These are phyloP conservation scores for Fibroporia radiculosa DNA, from an alignment of 768 basidiomycete species.

Conservation along the genomic window DNA sequence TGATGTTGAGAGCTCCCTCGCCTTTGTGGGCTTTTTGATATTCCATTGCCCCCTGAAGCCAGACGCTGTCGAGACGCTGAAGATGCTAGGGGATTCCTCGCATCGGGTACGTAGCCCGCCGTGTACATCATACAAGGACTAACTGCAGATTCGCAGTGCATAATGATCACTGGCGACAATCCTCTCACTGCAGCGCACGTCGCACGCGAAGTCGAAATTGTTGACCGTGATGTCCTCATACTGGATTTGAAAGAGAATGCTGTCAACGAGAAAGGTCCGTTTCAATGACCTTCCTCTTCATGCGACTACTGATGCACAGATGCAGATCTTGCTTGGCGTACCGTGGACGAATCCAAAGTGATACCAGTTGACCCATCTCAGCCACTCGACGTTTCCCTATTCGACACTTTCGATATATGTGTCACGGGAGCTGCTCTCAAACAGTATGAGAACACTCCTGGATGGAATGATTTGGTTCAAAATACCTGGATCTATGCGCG, in stretches of 20 bases:
- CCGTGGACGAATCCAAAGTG: conserved; percentile 85
- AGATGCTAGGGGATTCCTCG: conserved; percentile 93
- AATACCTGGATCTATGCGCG: conserved; percentile 99
- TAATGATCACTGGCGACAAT: conserved; percentile 99
- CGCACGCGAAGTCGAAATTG: conserved; percentile 92
- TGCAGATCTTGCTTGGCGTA: conserved; percentile 84
- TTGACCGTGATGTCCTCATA: conserved; percentile 91
- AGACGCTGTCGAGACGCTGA: conserved; percentile 85
- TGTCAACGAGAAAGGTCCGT: conserved; percentile 55
- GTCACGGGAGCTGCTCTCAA: conserved; percentile 92
- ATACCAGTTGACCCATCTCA: conserved; percentile 78
- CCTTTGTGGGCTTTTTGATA: conserved; percentile 94
- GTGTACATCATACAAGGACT: neutral
- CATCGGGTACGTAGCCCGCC: conserved; percentile 65
- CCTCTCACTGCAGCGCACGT: conserved; percentile 96
- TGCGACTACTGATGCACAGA: neutral
- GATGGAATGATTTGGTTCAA: conserved; percentile 81
- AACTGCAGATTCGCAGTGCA: conserved; percentile 48
- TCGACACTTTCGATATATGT: conserved; percentile 91
- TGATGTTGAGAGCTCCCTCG: conserved; percentile 67
- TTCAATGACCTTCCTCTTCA: neutral
- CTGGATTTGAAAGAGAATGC: conserved; percentile 85
- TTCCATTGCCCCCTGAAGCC: conserved; percentile 97
- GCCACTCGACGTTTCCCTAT: conserved; percentile 70
- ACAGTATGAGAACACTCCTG: conserved; percentile 64